Conservation (phyloP, 768 basidiomycete genomes). For the Omphalotus guepiniiformis region DNA sequence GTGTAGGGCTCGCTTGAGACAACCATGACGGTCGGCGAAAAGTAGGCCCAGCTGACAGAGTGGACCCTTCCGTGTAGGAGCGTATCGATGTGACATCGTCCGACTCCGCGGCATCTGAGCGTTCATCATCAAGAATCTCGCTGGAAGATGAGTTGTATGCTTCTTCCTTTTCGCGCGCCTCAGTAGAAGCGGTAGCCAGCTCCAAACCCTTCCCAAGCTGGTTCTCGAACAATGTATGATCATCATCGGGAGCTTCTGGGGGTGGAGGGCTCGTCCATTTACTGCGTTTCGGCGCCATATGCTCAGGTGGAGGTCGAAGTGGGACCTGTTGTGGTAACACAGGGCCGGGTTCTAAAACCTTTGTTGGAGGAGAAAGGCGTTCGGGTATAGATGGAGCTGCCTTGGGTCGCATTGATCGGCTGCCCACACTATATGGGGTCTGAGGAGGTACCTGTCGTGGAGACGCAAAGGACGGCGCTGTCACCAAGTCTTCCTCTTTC, state of each 20-base stretch:
- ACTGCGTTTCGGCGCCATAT: slow-evolving; percentile 76
- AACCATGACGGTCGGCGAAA: slow-evolving; percentile 49
- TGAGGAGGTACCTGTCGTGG: slow-evolving; percentile 50
- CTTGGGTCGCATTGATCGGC: slow-evolving; percentile 53
- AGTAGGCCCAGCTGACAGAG: slow-evolving; percentile 10
- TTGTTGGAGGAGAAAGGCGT: slow-evolving; percentile 49
- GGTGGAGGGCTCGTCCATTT: slow-evolving; percentile 89
- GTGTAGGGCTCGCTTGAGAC: slow-evolving; percentile 26
- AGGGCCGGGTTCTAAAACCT: slow-evolving; percentile 41
- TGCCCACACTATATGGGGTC: slow-evolving; percentile 65
- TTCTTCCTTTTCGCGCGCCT: slow-evolving; percentile 50
- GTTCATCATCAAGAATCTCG: slow-evolving; percentile 64
- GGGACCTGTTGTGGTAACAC: slow-evolving; percentile 28
- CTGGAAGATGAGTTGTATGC: slow-evolving; percentile 53
- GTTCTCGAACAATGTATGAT: slow-evolving; percentile 63
- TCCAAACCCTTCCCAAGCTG: slow-evolving; percentile 62
- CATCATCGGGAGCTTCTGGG: slow-evolving; percentile 64
- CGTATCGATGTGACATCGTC: slow-evolving; percentile 69
- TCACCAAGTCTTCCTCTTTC: slow-evolving; percentile 57
- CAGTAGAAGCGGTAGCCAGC: slow-evolving; percentile 62
- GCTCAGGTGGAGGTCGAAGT: slow-evolving; percentile 53
- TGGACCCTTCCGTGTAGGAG: slow-evolving; percentile 54
- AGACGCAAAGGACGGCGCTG: slow-evolving; percentile 41
- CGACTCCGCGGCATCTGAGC: slow-evolving; percentile 55
- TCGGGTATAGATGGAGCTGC: slow-evolving; percentile 29